Evolutionary conservation across 768 basidiomycete genomes (phyloP).

Genomic region (Sistotremastrum suecicum): DNA sequence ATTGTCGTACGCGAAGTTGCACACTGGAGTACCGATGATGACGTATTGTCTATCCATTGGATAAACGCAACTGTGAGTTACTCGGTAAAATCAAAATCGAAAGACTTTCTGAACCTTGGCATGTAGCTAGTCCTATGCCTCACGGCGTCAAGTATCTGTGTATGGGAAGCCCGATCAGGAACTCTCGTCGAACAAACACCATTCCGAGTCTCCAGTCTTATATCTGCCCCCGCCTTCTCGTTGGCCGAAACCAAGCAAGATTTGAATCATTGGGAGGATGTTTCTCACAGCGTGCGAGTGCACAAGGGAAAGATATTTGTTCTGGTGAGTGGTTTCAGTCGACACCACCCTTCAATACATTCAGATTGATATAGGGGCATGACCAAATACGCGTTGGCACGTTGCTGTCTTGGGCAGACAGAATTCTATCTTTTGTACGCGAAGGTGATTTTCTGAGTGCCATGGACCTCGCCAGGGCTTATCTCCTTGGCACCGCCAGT

Average conservation of each 20-base stretch:
- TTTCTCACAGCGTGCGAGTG: slow-evolving; percentile 57
- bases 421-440: slow-evolving; percentile 70
- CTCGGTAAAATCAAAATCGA: slow-evolving; percentile 9
- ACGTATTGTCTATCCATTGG: slow-evolving; percentile 74
- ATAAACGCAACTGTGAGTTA: slow-evolving; percentile 71
- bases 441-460: slow-evolving; percentile 81
- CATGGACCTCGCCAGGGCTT: slow-evolving; percentile 72
- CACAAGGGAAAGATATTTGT: slow-evolving; percentile 90
- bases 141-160: slow-evolving; percentile 41
- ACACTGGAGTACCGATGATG: slow-evolving; percentile 44
- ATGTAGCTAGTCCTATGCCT: slow-evolving; percentile 55
- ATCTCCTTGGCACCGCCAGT: slow-evolving; percentile 66
- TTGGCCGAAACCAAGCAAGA: too few relatives aligned
- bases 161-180: slow-evolving; percentile 50
- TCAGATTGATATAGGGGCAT: slow-evolving; percentile 32
- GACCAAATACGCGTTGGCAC: slow-evolving; percentile 67
- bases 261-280: slow-evolving; percentile 32
- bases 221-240: slow-evolving; percentile 17
- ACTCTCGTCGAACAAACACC: slow-evolving; percentile 47
- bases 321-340: slow-evolving; percentile 42
- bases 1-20: slow-evolving; percentile 49
- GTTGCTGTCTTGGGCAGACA: slow-evolving; percentile 89
- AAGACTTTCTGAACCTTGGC: background rate
- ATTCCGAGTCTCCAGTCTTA: slow-evolving; percentile 42
- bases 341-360: slow-evolving; percentile 2